These are phyloP conservation scores for Verticillium alfalfae DNA, from an alignment of 2,329 filamentous ascomycete genomes.

Conservation along the genomic window DNA sequence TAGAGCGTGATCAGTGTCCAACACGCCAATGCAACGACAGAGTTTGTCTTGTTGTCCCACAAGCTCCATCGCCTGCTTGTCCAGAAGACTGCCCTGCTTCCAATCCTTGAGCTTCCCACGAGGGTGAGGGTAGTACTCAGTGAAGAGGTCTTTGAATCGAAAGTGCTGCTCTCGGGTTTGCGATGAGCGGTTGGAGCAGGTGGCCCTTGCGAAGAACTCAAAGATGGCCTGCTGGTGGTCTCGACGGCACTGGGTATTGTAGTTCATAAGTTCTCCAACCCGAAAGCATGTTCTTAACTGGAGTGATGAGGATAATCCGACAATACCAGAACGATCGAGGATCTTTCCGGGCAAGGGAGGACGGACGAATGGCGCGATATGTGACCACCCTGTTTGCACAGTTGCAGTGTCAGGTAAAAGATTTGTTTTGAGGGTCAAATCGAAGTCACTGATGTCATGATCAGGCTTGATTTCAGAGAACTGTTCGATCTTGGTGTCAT, in stretches of 20 bases:
- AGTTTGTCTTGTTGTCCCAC: conserved; percentile 1
- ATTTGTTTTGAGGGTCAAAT: not conserved
- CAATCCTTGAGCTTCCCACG: conserved; percentile 3
- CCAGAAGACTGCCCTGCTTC: conserved; percentile 1
- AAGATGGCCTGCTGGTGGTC: conserved; percentile 38
- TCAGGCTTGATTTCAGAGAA: not conserved
- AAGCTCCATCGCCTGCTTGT: conserved; percentile 1
- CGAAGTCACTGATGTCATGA: not conserved
- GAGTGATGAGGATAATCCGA: conserved; percentile 40
- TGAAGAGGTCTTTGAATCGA: conserved; percentile 58
- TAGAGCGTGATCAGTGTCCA: not conserved
- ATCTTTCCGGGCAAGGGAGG: conserved; percentile 42
- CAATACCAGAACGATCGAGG: conserved; percentile 46
- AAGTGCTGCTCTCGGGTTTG: conserved; percentile 51
- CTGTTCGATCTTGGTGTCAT: not conserved
- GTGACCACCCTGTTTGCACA: not conserved
- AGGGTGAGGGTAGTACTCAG: conserved; percentile 46
- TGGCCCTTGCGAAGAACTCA: conserved; percentile 59
- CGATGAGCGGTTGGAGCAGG: conserved; percentile 49
- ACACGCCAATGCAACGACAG: conserved; percentile 10
- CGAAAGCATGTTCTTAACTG: conserved; percentile 58
- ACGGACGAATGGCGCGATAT: conserved; percentile 39
- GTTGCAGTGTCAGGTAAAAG: conserved; percentile 8
- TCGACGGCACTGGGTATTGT: conserved; percentile 26
- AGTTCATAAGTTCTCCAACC: conserved; percentile 52